Percentiles rank a stretch among this genome's conserved stretches.
Evolutionary conservation across 352 stramenopile genomes (phyloP).

Genomic region (Phytophthora capsici): DNA sequence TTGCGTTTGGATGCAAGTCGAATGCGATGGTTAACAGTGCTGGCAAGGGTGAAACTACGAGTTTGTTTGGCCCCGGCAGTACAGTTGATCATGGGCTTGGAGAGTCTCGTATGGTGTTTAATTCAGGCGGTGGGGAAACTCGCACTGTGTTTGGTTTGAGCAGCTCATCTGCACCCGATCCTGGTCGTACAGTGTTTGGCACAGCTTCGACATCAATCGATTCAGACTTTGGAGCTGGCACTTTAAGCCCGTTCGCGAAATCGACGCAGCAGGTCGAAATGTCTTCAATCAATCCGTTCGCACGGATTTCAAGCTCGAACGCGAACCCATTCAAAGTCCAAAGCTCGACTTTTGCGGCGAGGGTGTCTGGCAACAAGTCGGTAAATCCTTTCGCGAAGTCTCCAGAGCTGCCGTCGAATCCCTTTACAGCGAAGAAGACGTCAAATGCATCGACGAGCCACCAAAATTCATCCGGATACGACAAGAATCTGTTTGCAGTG

Average conservation of each 20-base stretch:
- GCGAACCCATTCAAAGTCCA: constrained; percentile 4
- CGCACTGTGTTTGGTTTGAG: constrained; percentile 3
- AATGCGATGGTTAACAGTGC: background rate
- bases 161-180: too few species aligned
- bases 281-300: constrained; percentile 16
- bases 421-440: constrained; percentile 6
- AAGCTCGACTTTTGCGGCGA: constrained; percentile 8
- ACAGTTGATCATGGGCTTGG: background rate
- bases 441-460: background rate
- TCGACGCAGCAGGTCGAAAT: constrained; percentile 1
- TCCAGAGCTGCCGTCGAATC: constrained; percentile 1
- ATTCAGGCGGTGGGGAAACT: background rate
- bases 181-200: too few species aligned
- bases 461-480: background rate
- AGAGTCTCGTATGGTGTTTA: background rate
- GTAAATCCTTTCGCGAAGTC: constrained; percentile 13
- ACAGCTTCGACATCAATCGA: too few species aligned
- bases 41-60: background rate
- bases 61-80: constrained; percentile 2
- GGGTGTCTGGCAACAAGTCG: background rate
- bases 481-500: constrained; percentile 3
- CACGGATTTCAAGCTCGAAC: background rate
- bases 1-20: constrained; percentile 13
- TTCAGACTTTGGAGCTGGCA: background rate
- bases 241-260: constrained; percentile 14